phyloP scores from a whole-genome alignment of 2,329 filamentous ascomycete species.

The Aspergillus vadensis region DNA sequence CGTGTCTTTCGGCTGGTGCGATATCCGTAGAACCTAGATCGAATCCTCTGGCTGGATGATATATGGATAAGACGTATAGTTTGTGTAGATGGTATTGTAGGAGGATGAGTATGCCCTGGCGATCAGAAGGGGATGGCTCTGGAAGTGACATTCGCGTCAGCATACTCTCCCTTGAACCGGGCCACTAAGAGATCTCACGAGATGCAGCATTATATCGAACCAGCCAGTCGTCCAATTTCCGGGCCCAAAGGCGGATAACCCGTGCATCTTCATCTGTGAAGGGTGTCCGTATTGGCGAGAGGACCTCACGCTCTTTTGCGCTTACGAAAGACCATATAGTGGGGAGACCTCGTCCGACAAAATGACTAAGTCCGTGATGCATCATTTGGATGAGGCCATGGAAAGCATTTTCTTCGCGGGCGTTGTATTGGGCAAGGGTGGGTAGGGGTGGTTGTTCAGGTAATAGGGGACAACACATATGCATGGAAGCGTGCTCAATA shows the following conservation, averaged over 20 bases:
- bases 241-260: conserved; percentile 32
- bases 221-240: conserved; percentile 33
- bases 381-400: conserved; percentile 34
- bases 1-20: conserved; percentile 28
- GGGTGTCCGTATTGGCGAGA: conserved; percentile 17
- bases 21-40: conserved; percentile 32
- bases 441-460: conserved; percentile 27
- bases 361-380: conserved; percentile 34
- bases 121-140: conserved; percentile 32
- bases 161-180: neutral
- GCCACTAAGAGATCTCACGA: conserved; percentile 18
- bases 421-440: conserved; percentile 23
- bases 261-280: conserved; percentile 32
- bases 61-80: conserved; percentile 34
- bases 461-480: conserved; percentile 33
- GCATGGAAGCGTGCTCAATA: conserved; percentile 36
- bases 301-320: conserved; percentile 16
- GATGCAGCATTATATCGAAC: conserved; percentile 32
- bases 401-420: conserved; percentile 27
- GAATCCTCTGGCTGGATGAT: conserved; percentile 33
- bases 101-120: conserved; percentile 33
- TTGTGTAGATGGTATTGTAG: conserved; percentile 37
- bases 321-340: conserved; percentile 34
- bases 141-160: neutral
- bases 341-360: conserved; percentile 31